Conservation (phyloP, 768 basidiomycete species). For the Leucosporidium creatinivorum region DNA sequence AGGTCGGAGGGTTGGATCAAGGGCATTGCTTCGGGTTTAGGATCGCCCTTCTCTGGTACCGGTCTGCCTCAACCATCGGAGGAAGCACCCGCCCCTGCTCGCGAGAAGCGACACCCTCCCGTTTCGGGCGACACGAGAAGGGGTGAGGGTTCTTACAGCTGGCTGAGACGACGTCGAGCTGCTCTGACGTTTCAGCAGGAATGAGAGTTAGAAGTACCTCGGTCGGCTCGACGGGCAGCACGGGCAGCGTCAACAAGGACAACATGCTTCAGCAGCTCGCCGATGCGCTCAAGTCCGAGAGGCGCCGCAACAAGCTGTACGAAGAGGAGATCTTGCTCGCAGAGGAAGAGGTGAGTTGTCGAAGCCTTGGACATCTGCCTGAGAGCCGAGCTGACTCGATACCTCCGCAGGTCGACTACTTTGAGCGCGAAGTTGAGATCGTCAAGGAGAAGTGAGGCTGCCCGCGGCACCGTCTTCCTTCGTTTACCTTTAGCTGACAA, state of each 20-base stretch:
- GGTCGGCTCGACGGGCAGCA: not conserved
- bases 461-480: not conserved
- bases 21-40: not conserved
- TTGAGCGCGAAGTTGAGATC: constrained; percentile 4
- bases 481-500: not conserved
- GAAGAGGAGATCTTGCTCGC: constrained; percentile 8
- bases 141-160: not conserved
- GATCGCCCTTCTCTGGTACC: not conserved
- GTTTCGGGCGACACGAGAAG: not conserved
- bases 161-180: too few relatives aligned
- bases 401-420: constrained; percentile 21
- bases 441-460: constrained; percentile 17
- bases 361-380: too few relatives aligned
- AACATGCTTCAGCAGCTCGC: constrained; percentile 14
- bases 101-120: not conserved
- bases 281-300: constrained; percentile 22
- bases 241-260: constrained; percentile 19
- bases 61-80: not conserved
- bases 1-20: not conserved
- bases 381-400: too few relatives aligned
- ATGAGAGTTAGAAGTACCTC: not conserved
- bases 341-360: constrained; percentile 11
- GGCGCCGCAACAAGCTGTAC: constrained; percentile 15
- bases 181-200: not conserved
- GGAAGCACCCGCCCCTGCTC: not conserved